Base-by-base conservation (phyloP, 805 yeast genomes). In the Wickerhamiella kurtzmanii region DNA sequence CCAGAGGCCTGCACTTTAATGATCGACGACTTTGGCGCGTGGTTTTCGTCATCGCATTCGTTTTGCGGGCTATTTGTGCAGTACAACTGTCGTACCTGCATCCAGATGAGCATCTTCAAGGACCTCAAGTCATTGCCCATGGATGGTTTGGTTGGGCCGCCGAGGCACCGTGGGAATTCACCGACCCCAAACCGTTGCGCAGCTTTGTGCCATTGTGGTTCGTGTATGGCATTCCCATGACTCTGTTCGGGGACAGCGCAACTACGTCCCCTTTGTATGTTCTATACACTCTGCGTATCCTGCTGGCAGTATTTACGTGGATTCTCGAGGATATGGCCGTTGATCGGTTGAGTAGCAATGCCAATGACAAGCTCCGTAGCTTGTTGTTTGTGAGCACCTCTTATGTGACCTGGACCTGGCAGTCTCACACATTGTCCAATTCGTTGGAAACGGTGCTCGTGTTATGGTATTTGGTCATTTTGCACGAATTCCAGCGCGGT, bases 71-170 rank as follows among this genome's bases (percentile, higher is more conserved):
- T 19, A 65, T 73, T 21, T 66, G 85, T 41, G 78, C 82, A 0
- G 60, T 82, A 1, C 76, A 81, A 47, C 72, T 81, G 25, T 84
- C 96, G 0, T 92, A 94, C 60, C 79, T 92, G 43, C 99, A 94
- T 55, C 99, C 99, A 0, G 99, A 92, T 68, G 99, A 92, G 65
- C 96, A 88, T 61, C 84, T 85, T 61, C 99, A 94, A 61, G 75
- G 80, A n/a, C 74, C 94, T 43, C 94, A 87, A 60, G 80, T 82
- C 0, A 58, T 89, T 20, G 70, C 79, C 11, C 58, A 59, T 35
- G 61, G 57, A 21, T 54, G 73, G 21, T 68, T 63, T 50, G 70
- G 68, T 11, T 77, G 60, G 72, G 67, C 60, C 48, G 63, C 68
- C 22, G 68, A 64, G 60, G 56, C 72, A 0, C 88, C 96, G 0